Evolutionary conservation across 495 filamentous ascomycete genomes (phyloP), one percentile per base, ranked within the genome.

Genomic region (Cercophora newfieldiana): DNA sequence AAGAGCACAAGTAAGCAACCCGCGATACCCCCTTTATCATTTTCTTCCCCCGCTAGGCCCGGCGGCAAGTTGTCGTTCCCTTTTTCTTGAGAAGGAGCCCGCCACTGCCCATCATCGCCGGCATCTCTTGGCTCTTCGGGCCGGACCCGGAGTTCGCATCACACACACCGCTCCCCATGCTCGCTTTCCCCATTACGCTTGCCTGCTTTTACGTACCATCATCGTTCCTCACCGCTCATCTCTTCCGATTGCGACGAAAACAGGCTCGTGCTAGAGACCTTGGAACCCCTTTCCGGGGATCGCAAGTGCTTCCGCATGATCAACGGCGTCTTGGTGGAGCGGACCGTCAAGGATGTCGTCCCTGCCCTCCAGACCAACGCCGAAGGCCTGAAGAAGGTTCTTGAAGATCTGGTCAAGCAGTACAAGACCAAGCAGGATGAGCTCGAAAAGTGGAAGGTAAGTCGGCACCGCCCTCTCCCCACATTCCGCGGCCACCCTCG

Each of bases 301-400:
- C 92, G 95, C 66, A 98, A 97, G 83, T 98, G 94, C 79, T 99
- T 98, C 79, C 94, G 95, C 69, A 91, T 99, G 90, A 94, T 99
- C 75, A 97, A 98, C 76, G 96, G 95, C 61, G 94, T 98, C 16
- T 78, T 99, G 60, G 91, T 95, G 66, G 96, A 99, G 81, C 85
- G 94, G 70, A 97, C 95, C 54, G 91, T 99, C 66, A 82, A 90
- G 76, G 94, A 98, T 77, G 91, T 98, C 44, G 82, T 96, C 47
- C 95, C 95, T 10, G 90, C 92, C 26, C 83, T 99, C 58, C 88
- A 91, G 78, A 97, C 92, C n/a, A 98, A 97, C 78, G 89, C 91
- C 28, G 95, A 97, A 66, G 94, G 95, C 22, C 75, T 99, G 77
- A 96, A 91, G 82, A 95, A 96, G 73, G 94, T 98, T n/a, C 80